A percentile compares a stretch with the other conserved stretches of the same genome.
phyloP scores from a whole-genome alignment of 768 basidiomycete species.

The Hypholoma sublateritium region DNA sequence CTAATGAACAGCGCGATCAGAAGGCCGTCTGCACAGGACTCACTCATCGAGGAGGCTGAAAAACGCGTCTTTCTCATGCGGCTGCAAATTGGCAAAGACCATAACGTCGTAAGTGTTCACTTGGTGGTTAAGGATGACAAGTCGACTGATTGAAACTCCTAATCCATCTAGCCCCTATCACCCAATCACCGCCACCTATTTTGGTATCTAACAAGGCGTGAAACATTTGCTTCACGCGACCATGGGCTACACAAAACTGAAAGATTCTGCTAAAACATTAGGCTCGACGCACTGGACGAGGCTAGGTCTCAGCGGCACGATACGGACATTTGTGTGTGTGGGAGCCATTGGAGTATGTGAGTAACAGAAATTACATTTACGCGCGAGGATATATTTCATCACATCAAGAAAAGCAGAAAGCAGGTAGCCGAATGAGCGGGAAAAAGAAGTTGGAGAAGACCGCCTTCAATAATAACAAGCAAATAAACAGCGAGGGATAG shows the following conservation, averaged over 20 bases:
- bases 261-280: conserved; percentile 8
- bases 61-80: conserved; percentile 78
- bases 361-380: conserved; percentile 12
- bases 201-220: conserved; percentile 3
- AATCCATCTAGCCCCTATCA: conserved; percentile 9
- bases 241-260: conserved; percentile 17
- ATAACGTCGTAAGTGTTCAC: conserved; percentile 35
- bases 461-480: conserved; percentile 29
- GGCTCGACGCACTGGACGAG: conserved; percentile 4
- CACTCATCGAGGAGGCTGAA: conserved; percentile 82
- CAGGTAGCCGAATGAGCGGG: conserved; percentile 17
- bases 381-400: conserved; percentile 13
- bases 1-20: conserved; percentile 2
- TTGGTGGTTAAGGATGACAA: conserved; percentile 13
- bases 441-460: conserved; percentile 17
- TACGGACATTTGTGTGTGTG: conserved; percentile 1
- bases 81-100: conserved; percentile 70
- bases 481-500: conserved; percentile 26
- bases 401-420: conserved; percentile 27
- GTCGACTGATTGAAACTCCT: conserved; percentile 9
- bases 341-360: conserved; percentile 2
- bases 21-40: conserved; percentile 22
- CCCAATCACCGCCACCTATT: conserved; percentile 1
- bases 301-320: conserved; percentile 6
- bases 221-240: conserved; percentile 11